phyloP scores from a whole-genome alignment of 495 filamentous ascomycete genomes.

The Neurospora sp. region DNA sequence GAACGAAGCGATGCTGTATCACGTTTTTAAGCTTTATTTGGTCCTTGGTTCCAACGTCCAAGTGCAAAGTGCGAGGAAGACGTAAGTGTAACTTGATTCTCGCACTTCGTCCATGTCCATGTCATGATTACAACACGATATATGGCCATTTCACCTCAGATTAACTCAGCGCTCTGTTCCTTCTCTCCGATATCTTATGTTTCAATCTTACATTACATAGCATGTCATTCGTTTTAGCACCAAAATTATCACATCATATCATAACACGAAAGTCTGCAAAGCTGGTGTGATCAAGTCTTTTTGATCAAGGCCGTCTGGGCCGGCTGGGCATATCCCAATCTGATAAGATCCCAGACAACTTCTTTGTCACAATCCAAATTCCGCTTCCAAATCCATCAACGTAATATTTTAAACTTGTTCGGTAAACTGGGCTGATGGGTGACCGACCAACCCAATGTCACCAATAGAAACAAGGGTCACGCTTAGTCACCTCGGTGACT shows the following conservation, averaged over 20 bases:
- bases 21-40: background rate
- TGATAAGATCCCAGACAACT: background rate
- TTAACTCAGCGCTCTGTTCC: background rate
- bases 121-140: background rate
- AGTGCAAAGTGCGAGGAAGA: background rate
- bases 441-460: too few relatives aligned
- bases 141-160: background rate
- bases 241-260: too few relatives aligned
- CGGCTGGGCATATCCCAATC: background rate
- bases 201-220: background rate
- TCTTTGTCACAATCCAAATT: background rate
- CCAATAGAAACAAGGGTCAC: background rate
- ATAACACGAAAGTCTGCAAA: background rate
- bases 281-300: background rate
- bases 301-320: background rate
- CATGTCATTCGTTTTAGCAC: background rate
- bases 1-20: background rate
- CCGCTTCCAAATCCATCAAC: background rate
- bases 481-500: too few relatives aligned
- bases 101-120: background rate
- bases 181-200: background rate
- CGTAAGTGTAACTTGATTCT: background rate
- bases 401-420: background rate
- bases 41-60: background rate
- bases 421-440: background rate